A percentile compares a stretch with the other conserved stretches of the same genome.
Conservation (phyloP, 495 filamentous ascomycete species). For the Podospora anserina region DNA sequence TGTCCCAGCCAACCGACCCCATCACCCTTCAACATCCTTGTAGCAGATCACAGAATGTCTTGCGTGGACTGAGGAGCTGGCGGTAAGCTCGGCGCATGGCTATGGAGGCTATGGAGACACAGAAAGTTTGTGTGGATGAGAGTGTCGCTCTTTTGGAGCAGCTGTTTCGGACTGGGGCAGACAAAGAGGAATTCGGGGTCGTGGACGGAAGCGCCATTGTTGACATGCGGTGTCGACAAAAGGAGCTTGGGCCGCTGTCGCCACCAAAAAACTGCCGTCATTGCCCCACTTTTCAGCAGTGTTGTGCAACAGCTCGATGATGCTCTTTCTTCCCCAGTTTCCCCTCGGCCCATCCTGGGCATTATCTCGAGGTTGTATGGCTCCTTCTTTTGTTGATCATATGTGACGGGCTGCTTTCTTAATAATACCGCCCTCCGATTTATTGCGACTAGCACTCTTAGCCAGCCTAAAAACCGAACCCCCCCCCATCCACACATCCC, state of each 20-base stretch:
- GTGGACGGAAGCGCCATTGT: background rate
- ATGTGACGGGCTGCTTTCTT: background rate
- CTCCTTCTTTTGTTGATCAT: background rate
- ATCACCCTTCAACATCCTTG: background rate
- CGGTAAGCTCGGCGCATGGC: background rate
- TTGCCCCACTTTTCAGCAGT: conserved; percentile 24
- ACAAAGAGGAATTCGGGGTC: background rate
- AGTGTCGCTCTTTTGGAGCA: background rate
- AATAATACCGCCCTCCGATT: background rate
- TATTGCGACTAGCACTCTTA: background rate
- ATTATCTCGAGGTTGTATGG: background rate
- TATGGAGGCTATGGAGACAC: background rate
- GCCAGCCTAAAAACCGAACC: background rate
- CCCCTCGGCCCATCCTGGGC: background rate
- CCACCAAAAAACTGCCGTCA: conserved; percentile 23
- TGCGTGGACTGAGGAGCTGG: background rate
- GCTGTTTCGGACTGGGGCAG: conserved; percentile 2
- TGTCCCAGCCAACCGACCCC: background rate
- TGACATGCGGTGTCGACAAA: background rate
- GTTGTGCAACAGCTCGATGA: conserved; percentile 20
- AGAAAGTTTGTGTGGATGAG: background rate
- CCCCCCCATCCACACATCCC: background rate
- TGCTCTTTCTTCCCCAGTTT: conserved; percentile 17
- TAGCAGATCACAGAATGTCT: background rate
- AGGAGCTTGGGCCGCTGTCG: conserved; percentile 4